A percentile compares a stretch with the other conserved stretches of the same genome.
These are phyloP conservation scores for Ophiosphaerella herpotricha DNA, from an alignment of 2,329 filamentous ascomycete species.

Conservation along the genomic window DNA sequence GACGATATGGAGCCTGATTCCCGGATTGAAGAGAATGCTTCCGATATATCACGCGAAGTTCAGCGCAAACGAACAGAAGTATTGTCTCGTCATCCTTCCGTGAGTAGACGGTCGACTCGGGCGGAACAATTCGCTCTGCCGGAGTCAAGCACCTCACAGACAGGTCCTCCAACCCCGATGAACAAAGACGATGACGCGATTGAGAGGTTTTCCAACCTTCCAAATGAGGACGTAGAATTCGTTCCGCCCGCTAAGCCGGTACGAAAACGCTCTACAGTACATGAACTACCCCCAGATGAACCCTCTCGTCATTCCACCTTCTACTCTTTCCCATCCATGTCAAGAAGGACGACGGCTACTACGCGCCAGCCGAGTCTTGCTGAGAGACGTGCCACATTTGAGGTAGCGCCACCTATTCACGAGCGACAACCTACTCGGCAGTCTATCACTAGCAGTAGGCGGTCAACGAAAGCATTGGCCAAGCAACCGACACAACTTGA, in stretches of 20 bases:
- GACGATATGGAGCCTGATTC: neutral
- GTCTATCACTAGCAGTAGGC: neutral
- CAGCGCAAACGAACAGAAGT: neutral
- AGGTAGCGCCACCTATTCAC: neutral
- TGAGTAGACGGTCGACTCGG: conserved; percentile 1
- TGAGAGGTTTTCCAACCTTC: neutral
- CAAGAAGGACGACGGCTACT: neutral
- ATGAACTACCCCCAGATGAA: neutral
- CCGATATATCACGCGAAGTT: neutral
- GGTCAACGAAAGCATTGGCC: neutral
- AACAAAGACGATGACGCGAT: neutral
- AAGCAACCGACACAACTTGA: too few relatives aligned
- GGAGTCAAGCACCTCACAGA: neutral
- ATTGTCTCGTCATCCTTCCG: neutral
- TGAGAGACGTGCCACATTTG: conserved; percentile 5
- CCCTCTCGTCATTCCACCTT: neutral
- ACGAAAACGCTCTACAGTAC: neutral
- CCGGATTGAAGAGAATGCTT: neutral
- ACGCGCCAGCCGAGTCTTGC: conserved; percentile 6
- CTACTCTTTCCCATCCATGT: neutral
- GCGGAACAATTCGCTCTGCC: conserved; percentile 2
- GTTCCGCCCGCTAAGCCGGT: neutral
- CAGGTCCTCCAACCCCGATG: neutral
- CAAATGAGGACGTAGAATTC: neutral
- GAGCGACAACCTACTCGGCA: neutral